A percentile compares a stretch with the other conserved stretches of the same genome.
Evolutionary conservation across 1,284 basidiomycete genomes (phyloP).

Genomic region (Puccinia sorghi): DNA sequence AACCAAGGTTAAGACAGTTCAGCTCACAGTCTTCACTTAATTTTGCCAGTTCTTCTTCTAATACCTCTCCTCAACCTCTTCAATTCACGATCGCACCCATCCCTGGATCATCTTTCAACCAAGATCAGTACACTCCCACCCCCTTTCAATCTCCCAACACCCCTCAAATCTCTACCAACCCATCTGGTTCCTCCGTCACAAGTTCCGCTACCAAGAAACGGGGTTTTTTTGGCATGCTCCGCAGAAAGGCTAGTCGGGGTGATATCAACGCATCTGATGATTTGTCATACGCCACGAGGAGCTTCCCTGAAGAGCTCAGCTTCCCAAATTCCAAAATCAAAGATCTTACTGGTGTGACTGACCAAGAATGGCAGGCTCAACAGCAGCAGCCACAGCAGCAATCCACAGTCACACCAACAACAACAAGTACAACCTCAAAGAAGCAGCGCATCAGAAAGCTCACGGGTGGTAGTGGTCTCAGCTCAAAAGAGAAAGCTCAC

Average conservation of each 20-base stretch:
- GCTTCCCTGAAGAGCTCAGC: conserved; percentile 39
- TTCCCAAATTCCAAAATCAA: conserved; percentile 39
- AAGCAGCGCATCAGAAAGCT: conserved; percentile 39
- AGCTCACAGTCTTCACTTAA: conserved; percentile 40
- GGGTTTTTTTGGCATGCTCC: conserved; percentile 45
- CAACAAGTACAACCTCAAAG: background rate
- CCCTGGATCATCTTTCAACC: background rate
- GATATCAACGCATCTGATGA: conserved; percentile 30
- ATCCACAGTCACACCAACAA: background rate
- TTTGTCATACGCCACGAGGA: conserved; percentile 4
- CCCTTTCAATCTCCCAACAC: conserved; percentile 23
- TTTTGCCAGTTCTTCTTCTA: conserved; percentile 3
- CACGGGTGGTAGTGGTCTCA: conserved; percentile 16
- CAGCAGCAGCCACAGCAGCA: conserved; percentile 21
- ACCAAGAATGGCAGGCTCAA: conserved; percentile 20
- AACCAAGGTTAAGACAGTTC: conserved; percentile 27
- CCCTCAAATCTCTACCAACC: background rate
- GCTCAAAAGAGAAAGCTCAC: conserved; percentile 27
- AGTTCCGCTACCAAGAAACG: conserved; percentile 25
- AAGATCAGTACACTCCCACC: conserved; percentile 22
- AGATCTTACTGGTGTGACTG: conserved; percentile 35
- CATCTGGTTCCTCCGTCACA: background rate
- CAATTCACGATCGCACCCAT: conserved; percentile 25
- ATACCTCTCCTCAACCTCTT: conserved; percentile 7
- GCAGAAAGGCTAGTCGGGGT: conserved; percentile 40